A percentile compares a stretch with the other conserved stretches of the same genome.
phyloP scores from a whole-genome alignment of 1,139 yeast genomes.

The Kazachstania sp. region DNA sequence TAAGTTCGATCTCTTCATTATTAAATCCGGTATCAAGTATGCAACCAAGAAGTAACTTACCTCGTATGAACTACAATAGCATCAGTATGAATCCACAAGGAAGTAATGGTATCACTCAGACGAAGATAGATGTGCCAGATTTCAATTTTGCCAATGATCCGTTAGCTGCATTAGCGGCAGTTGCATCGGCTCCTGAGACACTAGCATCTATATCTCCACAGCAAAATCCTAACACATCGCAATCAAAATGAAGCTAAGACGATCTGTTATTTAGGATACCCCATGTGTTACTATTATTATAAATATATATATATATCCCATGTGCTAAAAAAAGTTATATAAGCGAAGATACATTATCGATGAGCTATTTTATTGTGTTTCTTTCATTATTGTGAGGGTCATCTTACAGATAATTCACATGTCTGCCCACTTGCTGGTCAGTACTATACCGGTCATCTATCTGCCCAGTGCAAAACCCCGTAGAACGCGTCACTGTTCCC shows the following conservation, averaged over 20 bases:
- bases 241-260: neutral
- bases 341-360: no score
- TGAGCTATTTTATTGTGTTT: no score
- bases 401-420: no score
- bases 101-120: neutral
- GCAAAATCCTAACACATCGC: neutral
- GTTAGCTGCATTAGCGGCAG: conserved; percentile 32
- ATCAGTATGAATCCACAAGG: neutral
- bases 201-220: conserved; percentile 10
- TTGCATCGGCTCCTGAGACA: conserved; percentile 31
- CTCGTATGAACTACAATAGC: neutral
- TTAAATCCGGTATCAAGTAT: conserved; percentile 15
- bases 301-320: no score
- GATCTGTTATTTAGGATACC: no score
- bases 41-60: neutral
- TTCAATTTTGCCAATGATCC: conserved; percentile 31
- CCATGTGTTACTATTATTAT: no score
- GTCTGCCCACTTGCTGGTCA: no score
- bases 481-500: no score
- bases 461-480: no score
- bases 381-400: no score
- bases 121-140: conserved; percentile 5
- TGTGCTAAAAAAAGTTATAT: no score
- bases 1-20: conserved; percentile 20
- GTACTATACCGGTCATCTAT: no score